Evolutionary conservation across 2,329 filamentous ascomycete genomes (phyloP).

Genomic region (Sordariomycetes sp.): DNA sequence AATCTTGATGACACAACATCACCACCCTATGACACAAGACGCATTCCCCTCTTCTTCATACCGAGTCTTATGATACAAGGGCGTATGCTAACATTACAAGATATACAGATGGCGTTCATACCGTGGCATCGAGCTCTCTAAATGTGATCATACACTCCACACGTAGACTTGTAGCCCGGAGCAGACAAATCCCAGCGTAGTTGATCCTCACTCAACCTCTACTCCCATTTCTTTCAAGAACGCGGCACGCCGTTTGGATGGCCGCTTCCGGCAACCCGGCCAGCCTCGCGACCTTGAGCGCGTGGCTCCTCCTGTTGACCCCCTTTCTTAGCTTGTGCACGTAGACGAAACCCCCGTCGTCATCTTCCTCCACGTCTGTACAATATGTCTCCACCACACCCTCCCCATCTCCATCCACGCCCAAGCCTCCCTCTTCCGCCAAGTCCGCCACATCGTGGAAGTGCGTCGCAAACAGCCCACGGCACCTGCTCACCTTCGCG

Average conservation of each 20-base stretch:
- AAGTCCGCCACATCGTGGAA: conserved; percentile 81
- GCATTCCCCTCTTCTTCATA: conserved; percentile 1
- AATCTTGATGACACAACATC: conserved; percentile 46
- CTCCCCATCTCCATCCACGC: conserved; percentile 20
- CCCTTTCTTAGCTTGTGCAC: conserved; percentile 73
- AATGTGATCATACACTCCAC: neutral
- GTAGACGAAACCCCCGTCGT: conserved; percentile 65
- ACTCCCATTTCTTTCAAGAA: conserved; percentile 28
- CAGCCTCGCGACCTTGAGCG: conserved; percentile 83
- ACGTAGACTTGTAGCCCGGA: neutral
- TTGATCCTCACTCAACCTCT: neutral
- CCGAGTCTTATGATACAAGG: conserved; percentile 14
- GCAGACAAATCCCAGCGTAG: neutral
- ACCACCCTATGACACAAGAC: conserved; percentile 45
- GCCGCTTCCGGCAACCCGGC: conserved; percentile 71
- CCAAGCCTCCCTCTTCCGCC: conserved; percentile 37
- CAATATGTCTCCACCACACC: conserved; percentile 63
- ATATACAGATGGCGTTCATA: neutral
- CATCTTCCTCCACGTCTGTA: conserved; percentile 76
- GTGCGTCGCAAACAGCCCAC: conserved; percentile 88
- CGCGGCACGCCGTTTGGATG: conserved; percentile 53
- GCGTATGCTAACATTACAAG: conserved; percentile 23
- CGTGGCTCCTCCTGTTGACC: conserved; percentile 79
- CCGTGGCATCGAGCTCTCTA: no score
- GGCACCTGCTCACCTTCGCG: conserved; percentile 63